Evolutionary conservation across 352 stramenopile genomes (phyloP).

Genomic region (Globisporangium paddicum): DNA sequence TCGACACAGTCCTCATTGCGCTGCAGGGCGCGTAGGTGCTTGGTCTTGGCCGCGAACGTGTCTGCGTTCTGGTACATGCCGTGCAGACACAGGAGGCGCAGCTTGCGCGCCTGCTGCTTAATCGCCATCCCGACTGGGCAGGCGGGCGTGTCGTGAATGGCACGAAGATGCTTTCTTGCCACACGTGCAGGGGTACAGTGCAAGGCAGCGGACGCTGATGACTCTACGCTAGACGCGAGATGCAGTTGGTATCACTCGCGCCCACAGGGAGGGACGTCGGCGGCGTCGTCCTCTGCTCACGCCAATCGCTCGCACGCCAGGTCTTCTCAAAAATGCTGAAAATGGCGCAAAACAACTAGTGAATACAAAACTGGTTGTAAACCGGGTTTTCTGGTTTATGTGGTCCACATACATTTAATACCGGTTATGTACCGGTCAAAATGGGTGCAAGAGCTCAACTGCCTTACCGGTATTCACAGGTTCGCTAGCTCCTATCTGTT

Average conservation of each 20-base stretch:
- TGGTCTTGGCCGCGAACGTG: slow-evolving; percentile 66
- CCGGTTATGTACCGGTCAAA: too few species aligned
- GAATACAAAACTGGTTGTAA: neutral
- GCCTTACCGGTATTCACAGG: too few species aligned
- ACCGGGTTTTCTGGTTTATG: too few species aligned
- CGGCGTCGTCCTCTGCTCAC: neutral
- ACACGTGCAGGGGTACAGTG: neutral
- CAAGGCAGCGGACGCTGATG: neutral
- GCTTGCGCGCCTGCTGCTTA: slow-evolving; percentile 21
- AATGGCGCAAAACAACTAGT: neutral
- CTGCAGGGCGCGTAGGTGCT: slow-evolving; percentile 35
- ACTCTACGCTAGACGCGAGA: too few species aligned
- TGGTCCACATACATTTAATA: too few species aligned
- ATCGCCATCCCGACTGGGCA: neutral
- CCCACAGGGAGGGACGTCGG: neutral
- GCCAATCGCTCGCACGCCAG: neutral
- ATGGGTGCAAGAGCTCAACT: too few species aligned
- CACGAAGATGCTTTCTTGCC: neutral
- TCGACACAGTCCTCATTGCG: slow-evolving; percentile 31
- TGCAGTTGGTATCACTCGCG: neutral
- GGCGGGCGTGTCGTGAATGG: neutral
- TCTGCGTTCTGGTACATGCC: slow-evolving; percentile 83
- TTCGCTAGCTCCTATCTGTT: too few species aligned
- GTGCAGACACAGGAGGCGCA: slow-evolving; percentile 78
- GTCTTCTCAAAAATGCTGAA: neutral